phyloP scores from a whole-genome alignment of 345 rosid genomes.

The Sisymbrium irio region DNA sequence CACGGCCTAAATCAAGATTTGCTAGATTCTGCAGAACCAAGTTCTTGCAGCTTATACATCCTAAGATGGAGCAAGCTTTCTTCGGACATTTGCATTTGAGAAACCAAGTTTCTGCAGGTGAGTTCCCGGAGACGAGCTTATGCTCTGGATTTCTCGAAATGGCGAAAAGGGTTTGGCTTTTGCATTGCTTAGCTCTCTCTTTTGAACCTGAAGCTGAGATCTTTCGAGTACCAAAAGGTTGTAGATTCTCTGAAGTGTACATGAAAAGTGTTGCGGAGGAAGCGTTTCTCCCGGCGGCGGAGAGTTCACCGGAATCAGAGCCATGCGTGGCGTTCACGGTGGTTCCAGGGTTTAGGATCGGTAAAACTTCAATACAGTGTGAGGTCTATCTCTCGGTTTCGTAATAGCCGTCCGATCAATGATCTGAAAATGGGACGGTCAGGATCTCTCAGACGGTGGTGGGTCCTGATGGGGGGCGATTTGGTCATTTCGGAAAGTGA shows the following conservation, averaged over 20 bases:
- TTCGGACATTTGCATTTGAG: conserved; percentile 56
- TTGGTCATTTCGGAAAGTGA: background rate
- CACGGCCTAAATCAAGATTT: conserved; percentile 64
- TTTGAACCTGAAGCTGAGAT: conserved; percentile 61
- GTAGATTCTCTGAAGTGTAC: conserved; percentile 83
- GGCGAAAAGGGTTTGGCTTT: conserved; percentile 85
- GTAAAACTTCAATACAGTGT: conserved; percentile 69
- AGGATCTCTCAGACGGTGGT: too few species aligned
- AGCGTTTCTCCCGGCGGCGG: conserved; percentile 29
- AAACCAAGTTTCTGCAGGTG: conserved; percentile 46
- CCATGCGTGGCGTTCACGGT: conserved; percentile 76
- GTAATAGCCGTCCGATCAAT: conserved; percentile 9
- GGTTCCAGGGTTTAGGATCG: conserved; percentile 89
- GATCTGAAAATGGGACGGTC: background rate
- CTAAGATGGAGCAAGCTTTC: conserved; percentile 74
- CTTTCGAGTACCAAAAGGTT: conserved; percentile 62
- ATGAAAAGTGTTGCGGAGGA: conserved; percentile 73
- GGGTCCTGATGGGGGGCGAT: background rate
- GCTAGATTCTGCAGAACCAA: conserved; percentile 62
- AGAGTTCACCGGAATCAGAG: conserved; percentile 36
- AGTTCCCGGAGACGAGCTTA: conserved; percentile 60
- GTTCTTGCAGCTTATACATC: conserved; percentile 71
- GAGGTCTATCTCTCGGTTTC: conserved; percentile 65
- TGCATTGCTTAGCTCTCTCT: conserved; percentile 80
- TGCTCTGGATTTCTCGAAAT: conserved; percentile 58